A percentile compares a stretch with the other conserved stretches of the same genome.
Conservation (phyloP, 2,329 filamentous ascomycete genomes). For the Lachnum nothofagi region DNA sequence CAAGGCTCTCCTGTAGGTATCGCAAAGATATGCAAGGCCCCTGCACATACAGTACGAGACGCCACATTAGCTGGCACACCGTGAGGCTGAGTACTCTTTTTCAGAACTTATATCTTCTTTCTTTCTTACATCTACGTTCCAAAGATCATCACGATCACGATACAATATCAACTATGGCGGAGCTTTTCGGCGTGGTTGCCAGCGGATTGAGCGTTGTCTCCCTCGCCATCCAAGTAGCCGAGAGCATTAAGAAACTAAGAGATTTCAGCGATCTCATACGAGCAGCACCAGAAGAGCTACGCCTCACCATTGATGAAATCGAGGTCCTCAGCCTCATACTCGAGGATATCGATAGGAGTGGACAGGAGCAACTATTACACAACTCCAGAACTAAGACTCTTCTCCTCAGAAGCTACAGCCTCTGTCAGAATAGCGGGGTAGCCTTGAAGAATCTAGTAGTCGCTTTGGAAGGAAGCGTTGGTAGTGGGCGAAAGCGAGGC, state of each 20-base stretch:
- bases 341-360: not conserved
- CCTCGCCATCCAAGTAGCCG: conserved; percentile 6
- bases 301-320: conserved; percentile 2
- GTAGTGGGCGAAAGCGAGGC: not conserved
- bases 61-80: too few relatives aligned
- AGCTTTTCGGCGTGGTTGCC: conserved; percentile 2
- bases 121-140: too few relatives aligned
- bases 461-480: too few relatives aligned
- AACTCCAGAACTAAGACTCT: not conserved
- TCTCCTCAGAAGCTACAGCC: not conserved
- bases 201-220: conserved; percentile 8
- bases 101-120: too few relatives aligned
- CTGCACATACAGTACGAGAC: too few relatives aligned
- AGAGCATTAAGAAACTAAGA: conserved; percentile 7
- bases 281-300: conserved; percentile 7
- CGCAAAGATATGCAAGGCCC: too few relatives aligned
- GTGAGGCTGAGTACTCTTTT: too few relatives aligned
- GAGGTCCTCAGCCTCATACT: conserved; percentile 7
- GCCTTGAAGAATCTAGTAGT: not conserved
- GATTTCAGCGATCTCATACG: conserved; percentile 5
- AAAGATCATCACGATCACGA: too few relatives aligned
- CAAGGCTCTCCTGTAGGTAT: too few relatives aligned
- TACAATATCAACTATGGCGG: conserved; percentile 4
- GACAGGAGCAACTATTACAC: not conserved
- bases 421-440: not conserved